phyloP scores from a whole-genome alignment of 371 early-diverging fungal genomes.

The Apophysomyces variabilis region DNA sequence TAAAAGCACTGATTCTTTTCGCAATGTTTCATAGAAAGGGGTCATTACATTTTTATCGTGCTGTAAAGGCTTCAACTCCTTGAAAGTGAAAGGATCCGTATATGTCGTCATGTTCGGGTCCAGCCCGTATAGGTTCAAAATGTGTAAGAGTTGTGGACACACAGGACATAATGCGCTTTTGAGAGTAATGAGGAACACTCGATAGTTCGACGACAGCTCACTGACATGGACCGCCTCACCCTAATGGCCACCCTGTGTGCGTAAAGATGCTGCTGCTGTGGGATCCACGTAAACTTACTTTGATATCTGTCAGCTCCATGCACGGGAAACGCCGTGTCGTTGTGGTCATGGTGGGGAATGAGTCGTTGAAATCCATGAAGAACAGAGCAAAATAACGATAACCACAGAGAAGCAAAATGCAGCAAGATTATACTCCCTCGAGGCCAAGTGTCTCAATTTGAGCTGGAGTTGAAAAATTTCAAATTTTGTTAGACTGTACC shows the following conservation, averaged over 20 bases:
- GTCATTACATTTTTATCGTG: constrained; percentile 30
- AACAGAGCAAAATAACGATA: background rate
- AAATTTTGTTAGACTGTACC: too few species aligned
- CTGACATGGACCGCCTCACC: constrained; percentile 33
- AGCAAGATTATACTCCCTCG: too few species aligned
- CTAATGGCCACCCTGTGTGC: constrained; percentile 17
- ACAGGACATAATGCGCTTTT: constrained; percentile 37
- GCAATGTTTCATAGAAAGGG: background rate
- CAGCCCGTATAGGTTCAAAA: constrained; percentile 47
- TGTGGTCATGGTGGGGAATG: constrained; percentile 45
- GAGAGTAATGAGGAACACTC: constrained; percentile 41
- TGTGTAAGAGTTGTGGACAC: constrained; percentile 40
- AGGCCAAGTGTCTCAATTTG: background rate
- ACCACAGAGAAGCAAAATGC: background rate
- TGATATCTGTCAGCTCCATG: constrained; percentile 31
- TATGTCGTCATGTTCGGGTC: constrained; percentile 25
- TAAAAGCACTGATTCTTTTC: background rate
- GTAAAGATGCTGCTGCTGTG: background rate
- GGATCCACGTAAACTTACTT: constrained; percentile 23
- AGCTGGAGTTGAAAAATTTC: background rate
- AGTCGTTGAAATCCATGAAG: constrained; percentile 20
- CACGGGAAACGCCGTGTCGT: constrained; percentile 41
- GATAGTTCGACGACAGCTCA: constrained; percentile 29
- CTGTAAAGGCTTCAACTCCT: constrained; percentile 23
- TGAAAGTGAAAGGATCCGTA: constrained; percentile 38